Evolutionary conservation across 2,329 filamentous ascomycete species (phyloP).

Genomic region (Phialocephala sp.): DNA sequence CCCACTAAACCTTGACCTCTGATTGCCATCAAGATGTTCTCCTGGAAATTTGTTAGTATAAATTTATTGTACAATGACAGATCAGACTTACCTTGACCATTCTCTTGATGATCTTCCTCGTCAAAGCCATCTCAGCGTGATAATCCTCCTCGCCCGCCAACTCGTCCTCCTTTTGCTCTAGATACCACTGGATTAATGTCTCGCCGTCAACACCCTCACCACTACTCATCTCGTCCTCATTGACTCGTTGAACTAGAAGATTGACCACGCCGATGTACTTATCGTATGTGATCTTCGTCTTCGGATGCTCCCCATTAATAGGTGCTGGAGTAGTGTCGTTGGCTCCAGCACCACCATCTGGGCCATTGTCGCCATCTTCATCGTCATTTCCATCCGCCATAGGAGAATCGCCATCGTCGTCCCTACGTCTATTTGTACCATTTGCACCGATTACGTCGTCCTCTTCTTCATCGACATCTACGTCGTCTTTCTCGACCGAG

Average conservation of each 20-base stretch:
- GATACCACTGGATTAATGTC: slow-evolving; percentile 83
- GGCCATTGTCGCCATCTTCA: slow-evolving; percentile 49
- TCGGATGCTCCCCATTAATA: slow-evolving; percentile 45
- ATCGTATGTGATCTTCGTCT: slow-evolving; percentile 92
- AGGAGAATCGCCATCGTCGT: slow-evolving; percentile 55
- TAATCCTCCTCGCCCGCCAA: slow-evolving; percentile 82
- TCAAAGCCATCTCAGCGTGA: slow-evolving; percentile 73
- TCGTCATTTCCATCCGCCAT: slow-evolving; percentile 56
- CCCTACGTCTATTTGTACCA: slow-evolving; percentile 48
- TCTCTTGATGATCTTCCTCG: slow-evolving; percentile 86
- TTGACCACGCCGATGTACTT: slow-evolving; percentile 94
- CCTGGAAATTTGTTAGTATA: slow-evolving; percentile 56
- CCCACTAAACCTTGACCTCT: slow-evolving; percentile 63
- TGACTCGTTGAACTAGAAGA: slow-evolving; percentile 79
- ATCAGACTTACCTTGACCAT: slow-evolving; percentile 83
- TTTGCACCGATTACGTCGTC: slow-evolving; percentile 56
- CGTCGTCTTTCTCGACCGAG: slow-evolving; percentile 95
- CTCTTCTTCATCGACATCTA: slow-evolving; percentile 87
- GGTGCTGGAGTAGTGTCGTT: slow-evolving; percentile 36
- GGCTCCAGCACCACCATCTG: slow-evolving; percentile 38
- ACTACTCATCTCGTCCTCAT: slow-evolving; percentile 75
- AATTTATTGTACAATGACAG: neutral
- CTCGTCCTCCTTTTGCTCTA: slow-evolving; percentile 88
- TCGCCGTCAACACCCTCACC: slow-evolving; percentile 88
- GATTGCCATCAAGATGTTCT: slow-evolving; percentile 87